phyloP scores from a whole-genome alignment of 805 yeast genomes.

The Torulaspora microellipsoides region DNA sequence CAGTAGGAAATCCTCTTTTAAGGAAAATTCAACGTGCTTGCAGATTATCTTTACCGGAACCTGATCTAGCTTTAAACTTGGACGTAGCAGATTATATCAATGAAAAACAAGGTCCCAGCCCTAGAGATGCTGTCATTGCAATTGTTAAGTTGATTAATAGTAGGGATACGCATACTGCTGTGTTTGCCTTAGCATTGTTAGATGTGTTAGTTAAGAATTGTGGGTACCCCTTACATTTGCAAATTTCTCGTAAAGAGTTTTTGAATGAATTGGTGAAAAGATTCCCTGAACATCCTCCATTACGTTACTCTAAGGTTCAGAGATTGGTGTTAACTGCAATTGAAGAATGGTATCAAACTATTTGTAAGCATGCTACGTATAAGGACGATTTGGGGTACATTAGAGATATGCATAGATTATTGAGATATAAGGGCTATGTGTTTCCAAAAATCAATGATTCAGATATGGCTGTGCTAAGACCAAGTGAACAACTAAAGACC shows the following conservation, averaged over 20 bases:
- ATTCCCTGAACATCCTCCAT: conserved; percentile 93
- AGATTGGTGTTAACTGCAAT: conserved; percentile 80
- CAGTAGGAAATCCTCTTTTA: conserved; percentile 33
- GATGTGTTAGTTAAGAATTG: conserved; percentile 95
- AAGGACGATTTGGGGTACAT: conserved; percentile 89
- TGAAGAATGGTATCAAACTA: conserved; percentile 96
- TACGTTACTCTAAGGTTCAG: conserved; percentile 77
- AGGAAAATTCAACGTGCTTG: conserved; percentile 71
- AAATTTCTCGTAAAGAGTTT: conserved; percentile 91
- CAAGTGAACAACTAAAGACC: conserved; percentile 79
- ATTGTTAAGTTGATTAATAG: conserved; percentile 79
- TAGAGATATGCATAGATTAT: conserved; percentile 90
- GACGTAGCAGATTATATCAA: conserved; percentile 93
- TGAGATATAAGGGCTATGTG: conserved; percentile 83
- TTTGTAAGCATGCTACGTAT: conserved; percentile 83
- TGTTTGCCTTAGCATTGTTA: conserved; percentile 73
- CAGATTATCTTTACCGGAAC: conserved; percentile 74
- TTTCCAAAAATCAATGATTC: conserved; percentile 90
- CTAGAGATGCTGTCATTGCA: conserved; percentile 87
- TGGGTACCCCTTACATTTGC: conserved; percentile 95
- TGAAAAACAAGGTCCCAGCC: conserved; percentile 84
- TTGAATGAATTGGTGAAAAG: conserved; percentile 86
- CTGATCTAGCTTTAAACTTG: conserved; percentile 80
- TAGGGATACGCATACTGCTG: conserved; percentile 76
- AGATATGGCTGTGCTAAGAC: conserved; percentile 90